These are phyloP conservation scores for Phytophthora pluvialis DNA, from an alignment of 352 stramenopile species.

Conservation along the genomic window DNA sequence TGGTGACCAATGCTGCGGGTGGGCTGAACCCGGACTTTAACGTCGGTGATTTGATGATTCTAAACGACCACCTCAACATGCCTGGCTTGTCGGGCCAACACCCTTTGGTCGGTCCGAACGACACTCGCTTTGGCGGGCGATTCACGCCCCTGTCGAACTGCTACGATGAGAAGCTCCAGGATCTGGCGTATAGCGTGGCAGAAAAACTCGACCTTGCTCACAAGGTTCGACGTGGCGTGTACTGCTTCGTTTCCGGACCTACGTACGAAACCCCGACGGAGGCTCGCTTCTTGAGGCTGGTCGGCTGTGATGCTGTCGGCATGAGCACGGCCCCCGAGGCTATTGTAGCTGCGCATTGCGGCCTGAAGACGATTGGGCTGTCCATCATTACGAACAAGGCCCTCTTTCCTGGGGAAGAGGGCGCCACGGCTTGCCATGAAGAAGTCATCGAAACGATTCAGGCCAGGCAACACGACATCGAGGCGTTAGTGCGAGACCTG, in stretches of 20 bases:
- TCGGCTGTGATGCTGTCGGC: slow-evolving; percentile 95
- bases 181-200: slow-evolving; percentile 82
- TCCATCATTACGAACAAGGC: slow-evolving; percentile 97
- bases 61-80: slow-evolving; percentile 97
- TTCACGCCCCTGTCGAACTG: slow-evolving; percentile 96
- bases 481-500: slow-evolving; percentile 47
- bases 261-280: slow-evolving; percentile 97
- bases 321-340: slow-evolving; percentile 98
- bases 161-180: slow-evolving; percentile 92
- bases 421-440: slow-evolving; percentile 87
- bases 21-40: slow-evolving; percentile 94
- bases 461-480: slow-evolving; percentile 60
- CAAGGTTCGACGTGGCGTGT: slow-evolving; percentile 90
- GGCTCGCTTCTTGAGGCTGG: slow-evolving; percentile 90
- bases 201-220: slow-evolving; percentile 80
- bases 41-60: slow-evolving; percentile 96
- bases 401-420: slow-evolving; percentile 84
- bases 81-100: slow-evolving; percentile 93
- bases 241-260: slow-evolving; percentile 97
- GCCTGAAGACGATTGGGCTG: slow-evolving; percentile 95
- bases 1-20: slow-evolving; percentile 97
- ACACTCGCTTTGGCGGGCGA: slow-evolving; percentile 93
- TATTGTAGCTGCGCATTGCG: slow-evolving; percentile 95
- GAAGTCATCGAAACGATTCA: slow-evolving; percentile 93
- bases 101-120: slow-evolving; percentile 95